phyloP scores from a whole-genome alignment of 306 rosid genomes.

The Hippophae tibetana region DNA sequence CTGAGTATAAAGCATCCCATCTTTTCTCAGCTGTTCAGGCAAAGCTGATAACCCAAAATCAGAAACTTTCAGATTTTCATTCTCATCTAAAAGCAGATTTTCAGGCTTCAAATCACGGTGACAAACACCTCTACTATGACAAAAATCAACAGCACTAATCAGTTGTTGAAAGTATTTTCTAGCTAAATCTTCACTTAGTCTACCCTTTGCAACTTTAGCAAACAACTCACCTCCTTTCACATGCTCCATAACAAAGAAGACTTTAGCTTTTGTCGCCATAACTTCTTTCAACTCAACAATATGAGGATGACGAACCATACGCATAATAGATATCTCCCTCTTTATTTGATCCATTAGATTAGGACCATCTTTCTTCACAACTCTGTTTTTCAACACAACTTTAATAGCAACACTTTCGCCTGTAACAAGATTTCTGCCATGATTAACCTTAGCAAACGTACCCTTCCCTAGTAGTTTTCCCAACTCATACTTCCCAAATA shows the following conservation, averaged over 20 bases:
- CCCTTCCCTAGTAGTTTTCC: slow-evolving; percentile 69
- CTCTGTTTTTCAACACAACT: slow-evolving; percentile 50
- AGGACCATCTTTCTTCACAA: slow-evolving; percentile 41
- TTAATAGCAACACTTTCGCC: slow-evolving; percentile 69
- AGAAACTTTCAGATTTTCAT: slow-evolving; percentile 58
- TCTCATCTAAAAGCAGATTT: slow-evolving; percentile 57
- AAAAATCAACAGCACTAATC: slow-evolving; percentile 58
- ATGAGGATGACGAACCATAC: slow-evolving; percentile 59
- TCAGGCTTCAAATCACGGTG: slow-evolving; percentile 84
- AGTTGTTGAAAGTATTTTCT: slow-evolving; percentile 67
- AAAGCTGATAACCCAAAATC: slow-evolving; percentile 74
- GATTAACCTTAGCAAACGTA: slow-evolving; percentile 66
- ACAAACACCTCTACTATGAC: slow-evolving; percentile 75
- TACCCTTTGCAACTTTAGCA: slow-evolving; percentile 41
- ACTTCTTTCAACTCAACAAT: slow-evolving; percentile 74
- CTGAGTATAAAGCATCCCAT: slow-evolving; percentile 68
- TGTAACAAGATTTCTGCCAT: slow-evolving; percentile 34
- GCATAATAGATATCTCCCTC: slow-evolving; percentile 71
- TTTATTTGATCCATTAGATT: slow-evolving; percentile 49
- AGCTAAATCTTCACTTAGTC: slow-evolving; percentile 45
- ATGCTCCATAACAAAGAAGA: slow-evolving; percentile 61
- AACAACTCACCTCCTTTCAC: slow-evolving; percentile 21
- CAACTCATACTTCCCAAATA: slow-evolving; percentile 69
- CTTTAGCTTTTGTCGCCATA: slow-evolving; percentile 67
- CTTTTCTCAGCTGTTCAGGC: slow-evolving; percentile 55